Conservation (phyloP, 2,329 filamentous ascomycete genomes). For the Gaeumannomyces sp. region DNA sequence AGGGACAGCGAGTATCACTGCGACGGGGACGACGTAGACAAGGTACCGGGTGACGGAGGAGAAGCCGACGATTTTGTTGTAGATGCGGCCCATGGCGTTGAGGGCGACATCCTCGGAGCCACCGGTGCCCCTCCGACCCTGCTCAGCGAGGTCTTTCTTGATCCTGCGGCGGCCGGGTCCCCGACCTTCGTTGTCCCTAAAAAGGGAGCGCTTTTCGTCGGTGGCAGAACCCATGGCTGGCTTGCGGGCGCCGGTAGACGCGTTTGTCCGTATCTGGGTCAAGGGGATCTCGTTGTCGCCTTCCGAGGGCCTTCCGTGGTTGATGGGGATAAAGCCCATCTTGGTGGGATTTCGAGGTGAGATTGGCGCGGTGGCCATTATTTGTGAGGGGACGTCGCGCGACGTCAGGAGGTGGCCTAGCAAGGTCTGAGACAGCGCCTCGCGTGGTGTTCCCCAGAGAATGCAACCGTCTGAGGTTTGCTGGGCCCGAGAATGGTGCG, state of each 20-base stretch:
- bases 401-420: not conserved
- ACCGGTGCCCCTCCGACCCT: conserved; percentile 37
- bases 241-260: conserved; percentile 38
- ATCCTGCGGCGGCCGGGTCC: conserved; percentile 41
- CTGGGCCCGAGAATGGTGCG: not conserved
- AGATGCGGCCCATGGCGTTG: conserved; percentile 60
- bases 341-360: conserved; percentile 23
- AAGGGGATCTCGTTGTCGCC: conserved; percentile 46
- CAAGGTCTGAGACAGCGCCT: not conserved
- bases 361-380: not conserved
- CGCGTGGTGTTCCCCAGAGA: not conserved
- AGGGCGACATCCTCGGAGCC: conserved; percentile 42
- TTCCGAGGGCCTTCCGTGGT: conserved; percentile 24
- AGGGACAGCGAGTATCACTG: conserved; percentile 54
- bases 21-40: conserved; percentile 61
- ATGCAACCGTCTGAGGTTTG: not conserved
- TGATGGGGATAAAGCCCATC: conserved; percentile 39
- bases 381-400: not conserved
- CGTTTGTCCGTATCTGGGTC: conserved; percentile 47
- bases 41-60: conserved; percentile 60
- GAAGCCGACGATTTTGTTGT: conserved; percentile 58
- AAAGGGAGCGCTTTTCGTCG: conserved; percentile 42
- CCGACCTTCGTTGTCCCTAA: conserved; percentile 22
- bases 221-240: conserved; percentile 26
- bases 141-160: conserved; percentile 32